Percentiles rank a stretch among this genome's conserved stretches.
phyloP scores from a whole-genome alignment of 768 basidiomycete species.

The Tricholoma matsutake region DNA sequence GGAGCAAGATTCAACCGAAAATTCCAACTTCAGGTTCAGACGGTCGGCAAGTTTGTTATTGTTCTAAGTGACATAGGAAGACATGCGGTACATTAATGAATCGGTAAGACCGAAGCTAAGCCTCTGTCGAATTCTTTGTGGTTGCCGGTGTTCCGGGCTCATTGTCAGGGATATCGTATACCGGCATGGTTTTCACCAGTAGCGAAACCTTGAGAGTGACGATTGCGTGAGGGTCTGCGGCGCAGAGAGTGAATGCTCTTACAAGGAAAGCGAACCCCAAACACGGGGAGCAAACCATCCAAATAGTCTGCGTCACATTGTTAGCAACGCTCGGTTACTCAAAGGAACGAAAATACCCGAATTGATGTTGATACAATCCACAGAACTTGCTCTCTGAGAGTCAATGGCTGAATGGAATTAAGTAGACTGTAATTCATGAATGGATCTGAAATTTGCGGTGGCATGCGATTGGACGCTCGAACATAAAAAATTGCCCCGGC shows the following conservation, averaged over 20 bases:
- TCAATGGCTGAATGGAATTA: slow-evolving; percentile 42
- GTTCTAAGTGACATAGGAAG: not conserved
- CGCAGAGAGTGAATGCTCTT: slow-evolving; percentile 14
- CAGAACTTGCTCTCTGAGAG: slow-evolving; percentile 45
- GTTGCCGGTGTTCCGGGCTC: slow-evolving; percentile 3
- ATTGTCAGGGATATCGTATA: slow-evolving; percentile 21
- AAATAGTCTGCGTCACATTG: slow-evolving; percentile 50
- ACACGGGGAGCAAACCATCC: slow-evolving; percentile 71
- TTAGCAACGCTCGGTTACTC: not conserved
- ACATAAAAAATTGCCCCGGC: slow-evolving; percentile 74
- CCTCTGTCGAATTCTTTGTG: slow-evolving; percentile 6
- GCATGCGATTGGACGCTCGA: slow-evolving; percentile 45
- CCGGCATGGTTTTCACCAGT: slow-evolving; percentile 35
- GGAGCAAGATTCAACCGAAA: not conserved
- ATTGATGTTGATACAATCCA: slow-evolving; percentile 58
- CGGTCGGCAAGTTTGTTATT: not conserved
- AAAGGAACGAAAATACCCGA: slow-evolving; percentile 40
- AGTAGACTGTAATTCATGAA: slow-evolving; percentile 56
- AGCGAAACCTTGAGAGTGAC: slow-evolving; percentile 35
- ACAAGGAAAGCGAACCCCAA: slow-evolving; percentile 65
- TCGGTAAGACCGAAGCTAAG: not conserved
- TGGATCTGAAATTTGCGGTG: slow-evolving; percentile 40
- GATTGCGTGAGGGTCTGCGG: slow-evolving; percentile 3
- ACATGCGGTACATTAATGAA: not conserved
- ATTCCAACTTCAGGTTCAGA: not conserved